Conservation (phyloP, 495 filamentous ascomycete species). For the Rostrohypoxylon terebratum region DNA sequence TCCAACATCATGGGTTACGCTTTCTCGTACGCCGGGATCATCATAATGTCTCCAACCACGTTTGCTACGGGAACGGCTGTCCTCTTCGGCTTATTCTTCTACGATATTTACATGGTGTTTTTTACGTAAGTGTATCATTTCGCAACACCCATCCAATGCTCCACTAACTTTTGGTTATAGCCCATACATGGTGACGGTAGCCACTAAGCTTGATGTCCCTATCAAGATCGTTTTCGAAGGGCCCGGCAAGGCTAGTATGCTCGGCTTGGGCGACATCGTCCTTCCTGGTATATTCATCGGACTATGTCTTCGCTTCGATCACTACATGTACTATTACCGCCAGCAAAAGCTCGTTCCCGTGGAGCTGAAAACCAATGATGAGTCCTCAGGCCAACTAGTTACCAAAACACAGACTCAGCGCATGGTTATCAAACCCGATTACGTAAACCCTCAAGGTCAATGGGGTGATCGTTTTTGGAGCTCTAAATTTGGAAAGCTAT, state of each 20-base stretch:
- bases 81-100: conserved; percentile 83
- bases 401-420: conserved; percentile 48
- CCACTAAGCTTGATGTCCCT: conserved; percentile 87
- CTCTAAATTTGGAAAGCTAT: conserved; percentile 46
- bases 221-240: conserved; percentile 92
- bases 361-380: conserved; percentile 53
- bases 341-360: conserved; percentile 53
- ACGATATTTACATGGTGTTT: conserved; percentile 98
- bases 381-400: conserved; percentile 50
- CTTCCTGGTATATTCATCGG: conserved; percentile 94
- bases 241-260: conserved; percentile 76
- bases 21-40: conserved; percentile 83
- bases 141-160: background rate
- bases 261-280: conserved; percentile 93
- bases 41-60: conserved; percentile 90
- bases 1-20: conserved; percentile 90
- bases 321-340: conserved; percentile 81
- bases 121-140: conserved; percentile 71
- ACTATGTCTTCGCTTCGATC: conserved; percentile 88
- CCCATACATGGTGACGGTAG: conserved; percentile 95
- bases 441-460: conserved; percentile 68
- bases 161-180: conserved; percentile 47
- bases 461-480: conserved; percentile 94
- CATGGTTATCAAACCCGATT: conserved; percentile 66
- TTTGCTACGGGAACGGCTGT: conserved; percentile 85